Conservation (phyloP, 768 basidiomycete genomes). For the Lactarius hatsudake region DNA sequence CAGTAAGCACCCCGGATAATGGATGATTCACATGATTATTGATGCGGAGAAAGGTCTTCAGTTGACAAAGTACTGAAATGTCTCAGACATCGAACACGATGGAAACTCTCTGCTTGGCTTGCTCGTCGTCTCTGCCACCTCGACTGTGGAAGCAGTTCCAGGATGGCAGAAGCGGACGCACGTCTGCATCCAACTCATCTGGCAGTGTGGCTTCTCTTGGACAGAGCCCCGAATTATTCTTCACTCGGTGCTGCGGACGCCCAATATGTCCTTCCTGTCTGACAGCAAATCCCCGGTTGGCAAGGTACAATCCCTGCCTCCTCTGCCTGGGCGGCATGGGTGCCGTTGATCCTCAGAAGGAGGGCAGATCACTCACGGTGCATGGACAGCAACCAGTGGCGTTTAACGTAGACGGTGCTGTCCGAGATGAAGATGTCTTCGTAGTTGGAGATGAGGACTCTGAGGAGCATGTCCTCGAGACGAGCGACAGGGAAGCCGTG, state of each 20-base stretch:
- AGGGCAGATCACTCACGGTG: neutral
- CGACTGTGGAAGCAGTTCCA: slow-evolving; percentile 23
- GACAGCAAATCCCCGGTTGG: slow-evolving; percentile 56
- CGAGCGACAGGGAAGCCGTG: slow-evolving; percentile 2
- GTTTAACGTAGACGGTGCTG: slow-evolving; percentile 49
- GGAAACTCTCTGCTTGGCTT: slow-evolving; percentile 52
- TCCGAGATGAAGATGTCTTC: slow-evolving; percentile 62
- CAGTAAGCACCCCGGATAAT: too few relatives aligned
- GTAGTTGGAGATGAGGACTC: slow-evolving; percentile 62
- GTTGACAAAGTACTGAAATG: neutral
- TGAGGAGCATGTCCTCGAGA: slow-evolving; percentile 31
- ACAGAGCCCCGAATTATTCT: slow-evolving; percentile 36
- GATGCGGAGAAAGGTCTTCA: too few relatives aligned
- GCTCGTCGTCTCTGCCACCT: slow-evolving; percentile 56
- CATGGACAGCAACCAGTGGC: slow-evolving; percentile 14
- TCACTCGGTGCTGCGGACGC: slow-evolving; percentile 60
- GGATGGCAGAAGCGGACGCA: neutral
- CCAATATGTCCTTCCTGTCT: slow-evolving; percentile 66
- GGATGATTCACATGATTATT: too few relatives aligned
- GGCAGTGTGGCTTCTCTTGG: neutral
- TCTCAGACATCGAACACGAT: neutral
- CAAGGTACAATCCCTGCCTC: slow-evolving; percentile 70
- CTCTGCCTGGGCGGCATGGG: slow-evolving; percentile 60
- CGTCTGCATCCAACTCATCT: neutral
- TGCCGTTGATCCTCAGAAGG: slow-evolving; percentile 33